Conservation (phyloP, 2,329 filamentous ascomycete genomes). For the Neoscytalidium dimidiatum region DNA sequence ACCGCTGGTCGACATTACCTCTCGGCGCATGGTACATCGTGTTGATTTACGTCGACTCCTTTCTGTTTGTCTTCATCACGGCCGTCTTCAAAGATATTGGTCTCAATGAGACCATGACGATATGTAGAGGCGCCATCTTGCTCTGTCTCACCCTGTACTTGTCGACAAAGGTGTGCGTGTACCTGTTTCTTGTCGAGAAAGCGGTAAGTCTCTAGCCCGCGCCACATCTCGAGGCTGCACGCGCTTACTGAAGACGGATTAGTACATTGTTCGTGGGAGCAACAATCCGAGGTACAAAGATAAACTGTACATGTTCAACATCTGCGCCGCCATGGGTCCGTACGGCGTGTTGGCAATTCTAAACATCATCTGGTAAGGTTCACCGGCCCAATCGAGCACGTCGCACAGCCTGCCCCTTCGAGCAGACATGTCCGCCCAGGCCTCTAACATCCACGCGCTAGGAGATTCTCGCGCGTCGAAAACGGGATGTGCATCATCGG, state of each 20-base stretch:
- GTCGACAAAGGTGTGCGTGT: slow-evolving; percentile 8
- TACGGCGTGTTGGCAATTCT: slow-evolving; percentile 7
- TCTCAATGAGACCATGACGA: background rate
- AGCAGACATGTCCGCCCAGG: background rate
- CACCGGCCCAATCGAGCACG: background rate
- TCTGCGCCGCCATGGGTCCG: background rate
- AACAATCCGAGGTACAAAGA: background rate
- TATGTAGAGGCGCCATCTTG: background rate
- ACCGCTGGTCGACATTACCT: background rate
- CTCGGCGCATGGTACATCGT: background rate
- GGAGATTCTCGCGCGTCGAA: slow-evolving; percentile 1
- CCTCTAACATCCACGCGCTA: background rate
- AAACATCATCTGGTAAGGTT: slow-evolving; percentile 6
- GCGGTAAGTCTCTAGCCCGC: background rate
- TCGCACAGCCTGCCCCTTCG: background rate
- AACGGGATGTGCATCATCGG: slow-evolving; percentile 57
- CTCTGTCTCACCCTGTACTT: slow-evolving; percentile 1
- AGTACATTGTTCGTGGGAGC: slow-evolving; percentile 13
- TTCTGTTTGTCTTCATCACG: slow-evolving; percentile 10
- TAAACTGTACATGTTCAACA: slow-evolving; percentile 1
- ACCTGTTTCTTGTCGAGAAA: slow-evolving; percentile 4
- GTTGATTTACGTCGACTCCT: background rate
- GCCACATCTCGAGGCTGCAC: background rate
- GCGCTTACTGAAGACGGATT: background rate
- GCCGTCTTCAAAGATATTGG: slow-evolving; percentile 9